Evolutionary conservation across 2,329 filamentous ascomycete species (phyloP).

Genomic region (Calcarisporium arbuscula): DNA sequence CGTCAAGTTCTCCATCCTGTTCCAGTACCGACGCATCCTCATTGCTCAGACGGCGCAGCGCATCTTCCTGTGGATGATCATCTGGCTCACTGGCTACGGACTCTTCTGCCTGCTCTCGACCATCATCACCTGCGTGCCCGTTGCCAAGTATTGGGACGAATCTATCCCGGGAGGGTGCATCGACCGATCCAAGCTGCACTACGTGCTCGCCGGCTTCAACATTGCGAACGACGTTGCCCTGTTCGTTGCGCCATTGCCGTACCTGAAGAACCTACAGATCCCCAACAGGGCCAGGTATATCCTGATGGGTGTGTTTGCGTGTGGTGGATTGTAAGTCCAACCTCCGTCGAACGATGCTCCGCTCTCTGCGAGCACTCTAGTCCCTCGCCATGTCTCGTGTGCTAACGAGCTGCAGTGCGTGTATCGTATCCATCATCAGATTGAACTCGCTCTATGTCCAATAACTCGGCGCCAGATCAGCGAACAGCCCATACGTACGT

Average conservation of each 20-base stretch:
- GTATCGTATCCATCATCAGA: constrained; percentile 17
- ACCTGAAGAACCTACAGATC: constrained; percentile 29
- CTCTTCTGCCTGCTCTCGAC: constrained; percentile 14
- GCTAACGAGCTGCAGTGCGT: constrained; percentile 9
- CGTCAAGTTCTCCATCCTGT: constrained; percentile 22
- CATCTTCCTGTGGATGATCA: constrained; percentile 16
- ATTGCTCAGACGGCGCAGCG: constrained; percentile 11
- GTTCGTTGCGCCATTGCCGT: constrained; percentile 21
- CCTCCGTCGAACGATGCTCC: no score
- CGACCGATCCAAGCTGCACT: constrained; percentile 15
- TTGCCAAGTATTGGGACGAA: constrained; percentile 21
- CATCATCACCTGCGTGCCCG: constrained; percentile 19
- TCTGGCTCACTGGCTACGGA: constrained; percentile 16
- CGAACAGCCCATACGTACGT: constrained; percentile 1
- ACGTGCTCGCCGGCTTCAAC: constrained; percentile 23
- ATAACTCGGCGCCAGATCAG: constrained; percentile 6
- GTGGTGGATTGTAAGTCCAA: constrained; percentile 29
- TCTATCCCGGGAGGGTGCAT: constrained; percentile 17
- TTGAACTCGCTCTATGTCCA: constrained; percentile 14
- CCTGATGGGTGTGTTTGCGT: constrained; percentile 31
- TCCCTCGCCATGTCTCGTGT: no score
- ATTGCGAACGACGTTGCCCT: constrained; percentile 24
- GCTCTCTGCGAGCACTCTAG: no score
- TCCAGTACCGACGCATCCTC: constrained; percentile 22
- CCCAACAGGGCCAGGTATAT: constrained; percentile 33